A percentile compares a stretch with the other conserved stretches of the same genome.
Conservation (phyloP, 1,139 yeast genomes). For the Trichomonascaceae sp. region DNA sequence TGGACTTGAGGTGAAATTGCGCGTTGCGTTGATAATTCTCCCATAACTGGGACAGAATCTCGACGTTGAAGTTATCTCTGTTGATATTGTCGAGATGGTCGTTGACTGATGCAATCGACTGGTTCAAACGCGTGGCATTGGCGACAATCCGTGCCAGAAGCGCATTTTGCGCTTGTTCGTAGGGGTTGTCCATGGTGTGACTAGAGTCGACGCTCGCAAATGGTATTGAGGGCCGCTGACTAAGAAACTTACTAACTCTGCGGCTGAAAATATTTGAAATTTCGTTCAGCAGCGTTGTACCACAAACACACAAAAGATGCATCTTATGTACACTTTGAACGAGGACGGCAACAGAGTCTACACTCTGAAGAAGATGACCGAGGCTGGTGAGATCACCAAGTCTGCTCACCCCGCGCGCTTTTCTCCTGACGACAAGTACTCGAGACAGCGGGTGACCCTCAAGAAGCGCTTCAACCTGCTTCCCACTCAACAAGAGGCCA, state of each 20-base stretch:
- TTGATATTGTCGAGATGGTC: constrained; percentile 47
- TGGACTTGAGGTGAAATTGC: constrained; percentile 58
- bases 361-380: constrained; percentile 75
- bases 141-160: constrained; percentile 61
- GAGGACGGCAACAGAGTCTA: constrained; percentile 91
- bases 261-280: no score
- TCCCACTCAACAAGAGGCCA: constrained; percentile 77
- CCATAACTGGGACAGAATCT: constrained; percentile 70
- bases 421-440: constrained; percentile 98
- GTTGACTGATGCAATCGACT: constrained; percentile 55
- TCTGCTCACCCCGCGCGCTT: constrained; percentile 99
- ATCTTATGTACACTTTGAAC: constrained; percentile 95
- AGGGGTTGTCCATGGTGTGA: constrained; percentile 69
- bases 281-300: no score
- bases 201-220: neutral
- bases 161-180: constrained; percentile 73
- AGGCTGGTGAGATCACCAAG: constrained; percentile 86
- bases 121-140: constrained; percentile 36
- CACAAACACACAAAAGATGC: no score
- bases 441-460: constrained; percentile 96
- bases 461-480: constrained; percentile 87
- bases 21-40: constrained; percentile 62
- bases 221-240: no score
- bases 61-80: constrained; percentile 56
- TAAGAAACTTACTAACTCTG: no score